phyloP scores from a whole-genome alignment of 2,329 filamentous ascomycete genomes.

The Dryadomyces quercivorus region DNA sequence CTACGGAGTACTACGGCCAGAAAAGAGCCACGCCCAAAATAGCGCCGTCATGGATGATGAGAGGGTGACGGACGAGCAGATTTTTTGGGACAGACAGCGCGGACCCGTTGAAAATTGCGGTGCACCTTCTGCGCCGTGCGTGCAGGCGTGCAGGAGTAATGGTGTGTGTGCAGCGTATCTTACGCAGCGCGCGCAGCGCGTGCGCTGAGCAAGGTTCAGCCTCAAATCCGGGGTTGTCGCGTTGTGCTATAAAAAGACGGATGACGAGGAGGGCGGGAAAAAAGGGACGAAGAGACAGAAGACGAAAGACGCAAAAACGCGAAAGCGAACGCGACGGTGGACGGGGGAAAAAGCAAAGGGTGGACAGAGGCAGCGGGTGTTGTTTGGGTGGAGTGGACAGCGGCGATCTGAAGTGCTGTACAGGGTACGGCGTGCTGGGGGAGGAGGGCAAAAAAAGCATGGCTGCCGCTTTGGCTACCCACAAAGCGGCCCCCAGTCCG shows the following conservation, averaged over 20 bases:
- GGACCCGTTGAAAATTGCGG: not conserved
- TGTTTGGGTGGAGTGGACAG: not conserved
- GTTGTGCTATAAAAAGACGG: not conserved
- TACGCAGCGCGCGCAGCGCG: too few species aligned
- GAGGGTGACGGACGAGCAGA: not conserved
- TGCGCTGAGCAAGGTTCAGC: not conserved
- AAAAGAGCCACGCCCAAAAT: too few species aligned
- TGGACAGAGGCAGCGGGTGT: not conserved
- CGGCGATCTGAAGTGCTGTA: not conserved
- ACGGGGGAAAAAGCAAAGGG: not conserved
- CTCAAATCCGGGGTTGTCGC: not conserved
- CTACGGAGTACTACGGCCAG: not conserved
- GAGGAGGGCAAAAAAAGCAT: not conserved
- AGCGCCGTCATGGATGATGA: not conserved
- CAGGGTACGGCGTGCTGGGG: not conserved
- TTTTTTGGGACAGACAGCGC: not conserved
- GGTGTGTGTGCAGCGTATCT: too few species aligned
- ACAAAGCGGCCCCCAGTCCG: not conserved
- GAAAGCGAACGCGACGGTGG: not conserved
- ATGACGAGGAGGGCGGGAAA: too few species aligned
- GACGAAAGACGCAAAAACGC: not conserved
- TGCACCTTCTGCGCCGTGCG: too few species aligned
- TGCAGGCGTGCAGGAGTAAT: too few species aligned
- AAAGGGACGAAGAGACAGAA: not conserved
- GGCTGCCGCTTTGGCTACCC: constrained; percentile 1